Evolutionary conservation across 768 basidiomycete species (phyloP).

Genomic region (Mycena alexandri): DNA sequence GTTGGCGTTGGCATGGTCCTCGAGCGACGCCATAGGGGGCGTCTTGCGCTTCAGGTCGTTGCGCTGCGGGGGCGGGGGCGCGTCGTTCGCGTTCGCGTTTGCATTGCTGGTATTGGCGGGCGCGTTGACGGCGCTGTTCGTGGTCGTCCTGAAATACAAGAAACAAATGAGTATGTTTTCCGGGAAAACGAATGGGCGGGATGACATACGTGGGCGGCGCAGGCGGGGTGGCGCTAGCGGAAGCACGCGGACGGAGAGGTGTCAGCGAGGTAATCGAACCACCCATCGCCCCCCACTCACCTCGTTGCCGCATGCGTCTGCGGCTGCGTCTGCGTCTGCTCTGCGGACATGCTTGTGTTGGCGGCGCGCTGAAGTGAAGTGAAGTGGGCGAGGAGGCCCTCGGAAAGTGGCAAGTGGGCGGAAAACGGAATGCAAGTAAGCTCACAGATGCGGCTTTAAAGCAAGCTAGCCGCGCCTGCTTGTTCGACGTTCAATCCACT

Average conservation of each 20-base stretch:
- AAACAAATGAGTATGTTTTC: constrained; percentile 21
- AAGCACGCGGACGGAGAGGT: background rate
- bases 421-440: background rate
- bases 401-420: constrained; percentile 1
- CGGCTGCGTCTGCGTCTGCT: constrained; percentile 1
- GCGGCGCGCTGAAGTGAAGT: too few relatives aligned
- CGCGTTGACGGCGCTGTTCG: background rate
- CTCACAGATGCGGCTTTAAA: constrained; percentile 23
- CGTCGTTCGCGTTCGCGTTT: background rate
- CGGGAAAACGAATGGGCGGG: constrained; percentile 9
- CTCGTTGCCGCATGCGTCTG: background rate
- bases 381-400: background rate
- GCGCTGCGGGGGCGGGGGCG: background rate
- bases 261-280: constrained; percentile 21
- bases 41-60: constrained; percentile 35
- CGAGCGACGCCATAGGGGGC: constrained; percentile 7
- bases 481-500: too few relatives aligned
- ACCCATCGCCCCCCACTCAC: background rate
- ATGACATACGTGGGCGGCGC: constrained; percentile 24
- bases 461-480: background rate
- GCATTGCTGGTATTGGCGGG: background rate
- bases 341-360: background rate
- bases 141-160: background rate
- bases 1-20: background rate
- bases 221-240: constrained; percentile 30